Percentiles rank a stretch among this genome's conserved stretches.
phyloP scores from a whole-genome alignment of 352 stramenopile species.

The Stephanocyclus meneghinianus region DNA sequence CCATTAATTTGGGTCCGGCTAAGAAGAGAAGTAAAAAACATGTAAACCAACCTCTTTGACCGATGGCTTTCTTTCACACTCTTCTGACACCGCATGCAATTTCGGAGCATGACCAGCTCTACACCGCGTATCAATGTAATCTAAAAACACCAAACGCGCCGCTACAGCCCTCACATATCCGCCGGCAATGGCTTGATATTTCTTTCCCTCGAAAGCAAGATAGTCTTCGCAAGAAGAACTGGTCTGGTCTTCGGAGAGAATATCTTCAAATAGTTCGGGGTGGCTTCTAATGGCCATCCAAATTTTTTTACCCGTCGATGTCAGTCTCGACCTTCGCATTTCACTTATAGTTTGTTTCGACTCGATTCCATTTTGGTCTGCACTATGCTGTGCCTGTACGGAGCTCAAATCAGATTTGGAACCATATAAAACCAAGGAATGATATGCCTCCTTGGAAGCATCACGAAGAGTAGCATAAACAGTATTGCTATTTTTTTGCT shows the following conservation, averaged over 20 bases:
- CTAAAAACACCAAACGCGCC: slow-evolving; percentile 43
- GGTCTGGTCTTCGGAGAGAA: slow-evolving; percentile 6
- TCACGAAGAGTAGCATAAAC: slow-evolving; percentile 32
- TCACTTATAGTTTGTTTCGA: slow-evolving; percentile 10
- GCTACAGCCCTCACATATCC: slow-evolving; percentile 43
- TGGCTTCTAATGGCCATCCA: slow-evolving; percentile 48
- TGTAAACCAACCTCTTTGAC: slow-evolving; percentile 23
- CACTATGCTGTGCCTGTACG: background rate
- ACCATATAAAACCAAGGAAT: slow-evolving; percentile 38
- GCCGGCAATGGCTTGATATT: slow-evolving; percentile 36
- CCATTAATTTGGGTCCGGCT: background rate
- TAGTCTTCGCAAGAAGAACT: slow-evolving; percentile 5
- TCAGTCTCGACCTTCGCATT: slow-evolving; percentile 20
- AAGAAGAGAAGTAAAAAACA: background rate
- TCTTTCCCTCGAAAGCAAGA: slow-evolving; percentile 31
- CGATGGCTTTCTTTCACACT: slow-evolving; percentile 15
- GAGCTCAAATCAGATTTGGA: slow-evolving; percentile 34
- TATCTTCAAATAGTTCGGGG: slow-evolving; percentile 42
- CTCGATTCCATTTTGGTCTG: background rate
- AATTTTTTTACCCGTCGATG: slow-evolving; percentile 32
- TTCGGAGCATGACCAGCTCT: slow-evolving; percentile 23
- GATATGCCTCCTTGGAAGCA: slow-evolving; percentile 18
- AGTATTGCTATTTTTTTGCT: slow-evolving; percentile 14
- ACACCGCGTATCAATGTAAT: slow-evolving; percentile 50
- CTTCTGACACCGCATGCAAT: slow-evolving; percentile 3